Base-by-base conservation (phyloP, 495 filamentous ascomycete genomes). In the Podospora pseudopauciseta region DNA sequence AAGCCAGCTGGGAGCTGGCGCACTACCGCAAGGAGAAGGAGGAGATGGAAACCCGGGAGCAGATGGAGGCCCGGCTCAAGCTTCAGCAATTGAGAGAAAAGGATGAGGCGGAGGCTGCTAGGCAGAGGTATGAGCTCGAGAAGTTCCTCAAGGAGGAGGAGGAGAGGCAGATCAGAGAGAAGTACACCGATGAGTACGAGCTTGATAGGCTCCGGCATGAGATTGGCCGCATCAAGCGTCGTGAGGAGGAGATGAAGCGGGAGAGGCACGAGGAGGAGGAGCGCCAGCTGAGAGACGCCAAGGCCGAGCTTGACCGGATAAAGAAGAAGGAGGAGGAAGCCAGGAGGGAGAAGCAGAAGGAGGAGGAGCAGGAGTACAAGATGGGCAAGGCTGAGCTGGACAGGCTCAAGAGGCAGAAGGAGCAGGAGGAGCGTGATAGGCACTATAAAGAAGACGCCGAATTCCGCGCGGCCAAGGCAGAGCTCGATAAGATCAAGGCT, bases 391-490 rank as follows among this genome's bases (percentile, higher is more conserved):
- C 63, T 27, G 67, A 69, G 72, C 66, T 75, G 18, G 69, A 73
- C 55, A 64, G 70, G 34, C 64, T 71, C 13, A 66, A 60, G 20
- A 57, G 77, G 64, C 76, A 75, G 54, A 80, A 82, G 65, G 74
- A 80, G 30, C 81, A 82, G 18, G 77, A 77, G 34, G 77, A 86
- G 44, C 62, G 60, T 69, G 78, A 80, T 20, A 81, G 81, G 28
- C 76, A 80, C 30, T 66, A 73, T 64, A 71, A 80, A 28, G 76
- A 82, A 67, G 77, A 85, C 73, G 72, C 77, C 74, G 71, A 79
- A 75, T 80, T 82, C 67, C 73, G 80, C 63, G 80, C 81, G 39
- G 76, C 80, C 13, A 79, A 83, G 74, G 77, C 77, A 54, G 82
- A 85, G 74, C 75, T 82, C 2, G 79, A 82, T 64, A 71, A 75